Base-by-base conservation (phyloP, 108 stramenopile species). In the Cyclotella baltica region DNA sequence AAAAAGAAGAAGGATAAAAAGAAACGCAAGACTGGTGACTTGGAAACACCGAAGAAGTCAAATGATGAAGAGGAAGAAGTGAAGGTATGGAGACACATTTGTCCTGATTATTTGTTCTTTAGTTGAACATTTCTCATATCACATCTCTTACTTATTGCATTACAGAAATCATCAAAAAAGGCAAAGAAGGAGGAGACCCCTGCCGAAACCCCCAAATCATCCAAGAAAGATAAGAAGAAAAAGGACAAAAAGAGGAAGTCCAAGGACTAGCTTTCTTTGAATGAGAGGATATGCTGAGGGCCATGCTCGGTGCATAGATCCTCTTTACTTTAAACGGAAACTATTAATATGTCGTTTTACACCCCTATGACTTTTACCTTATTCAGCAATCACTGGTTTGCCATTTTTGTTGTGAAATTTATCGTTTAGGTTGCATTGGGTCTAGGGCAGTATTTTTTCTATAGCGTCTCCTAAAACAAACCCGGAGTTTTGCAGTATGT, bases 221-320 rank as follows among this genome's bases (percentile, higher is more conserved):
- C 75, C 76, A 67, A 67, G 48, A 67, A 67, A n/a, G 67, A 67
- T 19, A 67, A 67, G 48, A 67, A 67, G 67, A 76, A 84, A 48
- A 80, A 83, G 37, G 69, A 83, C 13, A 85, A 84, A 52, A 82
- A 84, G 69, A 63, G 80, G 52, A 75, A 87, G 62, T 68, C 84
- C 20, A 85, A 91, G 69, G 85, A 87, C 20, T 73, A 55, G 40
- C 28, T 61, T n/a, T n/a, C n/a, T n/a, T n/a, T n/a, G n/a, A n/a
- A n/a, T n/a, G n/a, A n/a, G n/a, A n/a, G n/a, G n/a, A n/a, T n/a
- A n/a, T n/a, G n/a, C n/a, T n/a, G n/a, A n/a, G n/a, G n/a, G n/a
- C n/a, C n/a, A n/a, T n/a, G n/a, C n/a, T n/a, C n/a, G n/a, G n/a
- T n/a, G n/a, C n/a, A n/a, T n/a, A n/a, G n/a, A n/a, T n/a, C n/a